Base-by-base conservation (phyloP, 1,139 yeast genomes). In the Tardiomyces blankii region DNA sequence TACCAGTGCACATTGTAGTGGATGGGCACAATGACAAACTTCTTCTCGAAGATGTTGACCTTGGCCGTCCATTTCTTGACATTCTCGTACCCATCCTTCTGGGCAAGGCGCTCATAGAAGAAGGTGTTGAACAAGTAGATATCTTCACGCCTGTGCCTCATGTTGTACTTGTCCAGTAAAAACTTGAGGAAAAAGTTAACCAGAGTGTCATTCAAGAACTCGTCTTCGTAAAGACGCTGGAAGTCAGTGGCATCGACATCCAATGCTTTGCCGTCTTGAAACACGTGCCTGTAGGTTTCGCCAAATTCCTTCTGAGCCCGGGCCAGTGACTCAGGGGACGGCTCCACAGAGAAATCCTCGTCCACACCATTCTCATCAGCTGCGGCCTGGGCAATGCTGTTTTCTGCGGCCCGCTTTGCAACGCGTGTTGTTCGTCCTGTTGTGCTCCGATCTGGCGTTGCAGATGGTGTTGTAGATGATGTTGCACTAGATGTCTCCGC, bases 11-110 rank as follows among this genome's bases (percentile, higher is more conserved):
- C 44, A 11, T 41, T 25, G 11, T 9, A 86, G 61, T 87, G 87
- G 12, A 93, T 80, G 0, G 99, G 99, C 16, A 93, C 70, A 5
- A 89, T 73, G 1, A 88, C 69, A 55, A 73, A 78, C 42, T 78
- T 74, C 56, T 72, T 79, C 18, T 70, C 68, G 64, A 80, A 77
- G 5, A 89, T 60, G 45, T 82, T 82, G 23, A 85, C 66, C 54
- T 82, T 83, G 43, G 74, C 69, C 3, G 93, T 77, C 98, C 98
- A 93, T 46, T 82, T 72, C 51, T 76, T 77, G 27, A 89, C 81
- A 54, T 82, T 83, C 1, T 67, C 69, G 59, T 82, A 87, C 47
- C 73, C 48, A 32, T 44, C 60, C 44, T 44, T 60, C 42, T 49
- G 68, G 50, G 50, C 69, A 41, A 88, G 67, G 57, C 80, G 81